Evolutionary conservation across 352 stramenopile species (phyloP).

Genomic region (Phytophthora tentaculata): DNA sequence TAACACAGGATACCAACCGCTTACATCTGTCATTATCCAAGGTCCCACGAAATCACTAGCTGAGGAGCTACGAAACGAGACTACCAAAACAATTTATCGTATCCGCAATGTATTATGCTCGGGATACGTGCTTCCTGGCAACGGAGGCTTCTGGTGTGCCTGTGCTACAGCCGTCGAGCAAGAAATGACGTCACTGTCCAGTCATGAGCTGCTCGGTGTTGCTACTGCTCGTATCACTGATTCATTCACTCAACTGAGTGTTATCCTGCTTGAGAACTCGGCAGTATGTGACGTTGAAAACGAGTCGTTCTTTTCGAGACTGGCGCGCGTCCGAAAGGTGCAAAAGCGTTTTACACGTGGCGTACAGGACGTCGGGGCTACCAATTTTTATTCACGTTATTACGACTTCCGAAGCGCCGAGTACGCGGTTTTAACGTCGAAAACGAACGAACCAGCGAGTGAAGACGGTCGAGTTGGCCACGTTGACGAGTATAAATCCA

Average conservation of each 20-base stretch:
- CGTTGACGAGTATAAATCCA: conserved; percentile 20
- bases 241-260: conserved; percentile 21
- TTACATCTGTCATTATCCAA: conserved; percentile 30
- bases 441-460: conserved; percentile 17
- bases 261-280: conserved; percentile 35
- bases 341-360: conserved; percentile 28
- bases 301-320: conserved; percentile 28
- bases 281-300: background rate
- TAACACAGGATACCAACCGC: conserved; percentile 3
- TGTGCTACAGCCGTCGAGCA: conserved; percentile 24
- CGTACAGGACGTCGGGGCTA: conserved; percentile 26
- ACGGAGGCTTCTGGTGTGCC: conserved; percentile 35
- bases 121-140: conserved; percentile 28
- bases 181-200: conserved; percentile 6
- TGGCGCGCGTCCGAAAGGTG: conserved; percentile 17
- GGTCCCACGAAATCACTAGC: conserved; percentile 30
- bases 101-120: conserved; percentile 31
- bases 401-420: conserved; percentile 26
- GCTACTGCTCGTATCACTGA: conserved; percentile 10
- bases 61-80: conserved; percentile 25
- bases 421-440: conserved; percentile 20
- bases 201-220: conserved; percentile 18
- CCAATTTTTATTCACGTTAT: conserved; percentile 35
- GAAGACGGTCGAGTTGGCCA: conserved; percentile 26
- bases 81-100: conserved; percentile 20